These are phyloP conservation scores for Starmera dryadoides DNA, from an alignment of 805 yeast species.

Conservation along the genomic window DNA sequence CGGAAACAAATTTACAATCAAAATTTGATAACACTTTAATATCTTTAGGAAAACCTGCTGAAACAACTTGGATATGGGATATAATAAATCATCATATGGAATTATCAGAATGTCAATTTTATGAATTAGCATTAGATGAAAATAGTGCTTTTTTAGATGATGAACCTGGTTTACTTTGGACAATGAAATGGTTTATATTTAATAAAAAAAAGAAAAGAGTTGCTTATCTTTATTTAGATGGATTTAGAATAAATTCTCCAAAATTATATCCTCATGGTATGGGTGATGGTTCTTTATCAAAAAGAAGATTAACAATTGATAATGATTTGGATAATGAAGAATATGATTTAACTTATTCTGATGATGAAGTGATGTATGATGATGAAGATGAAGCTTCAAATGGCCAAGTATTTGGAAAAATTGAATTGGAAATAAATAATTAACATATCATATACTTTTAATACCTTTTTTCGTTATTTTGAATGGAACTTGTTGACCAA, in stretches of 20 bases:
- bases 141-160: constrained; percentile 27
- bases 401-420: constrained; percentile 29
- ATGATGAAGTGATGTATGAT: constrained; percentile 30
- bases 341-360: constrained; percentile 33
- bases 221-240: constrained; percentile 71
- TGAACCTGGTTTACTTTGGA: constrained; percentile 34
- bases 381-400: constrained; percentile 25
- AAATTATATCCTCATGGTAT: constrained; percentile 27
- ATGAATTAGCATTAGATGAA: constrained; percentile 52
- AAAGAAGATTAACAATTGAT: constrained; percentile 27
- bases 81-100: constrained; percentile 78
- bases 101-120: constrained; percentile 45
- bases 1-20: constrained; percentile 42
- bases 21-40: constrained; percentile 74
- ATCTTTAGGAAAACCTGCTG: constrained; percentile 49
- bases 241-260: constrained; percentile 32
- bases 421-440: constrained; percentile 23
- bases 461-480: constrained; percentile 17
- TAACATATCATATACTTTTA: not conserved
- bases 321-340: constrained; percentile 33
- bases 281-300: constrained; percentile 7
- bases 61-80: constrained; percentile 74
- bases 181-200: constrained; percentile 80
- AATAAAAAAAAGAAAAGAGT: constrained; percentile 90
- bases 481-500: constrained; percentile 6